Base-by-base conservation (phyloP, 2,329 filamentous ascomycete species). In the Epichloe coenophiala region DNA sequence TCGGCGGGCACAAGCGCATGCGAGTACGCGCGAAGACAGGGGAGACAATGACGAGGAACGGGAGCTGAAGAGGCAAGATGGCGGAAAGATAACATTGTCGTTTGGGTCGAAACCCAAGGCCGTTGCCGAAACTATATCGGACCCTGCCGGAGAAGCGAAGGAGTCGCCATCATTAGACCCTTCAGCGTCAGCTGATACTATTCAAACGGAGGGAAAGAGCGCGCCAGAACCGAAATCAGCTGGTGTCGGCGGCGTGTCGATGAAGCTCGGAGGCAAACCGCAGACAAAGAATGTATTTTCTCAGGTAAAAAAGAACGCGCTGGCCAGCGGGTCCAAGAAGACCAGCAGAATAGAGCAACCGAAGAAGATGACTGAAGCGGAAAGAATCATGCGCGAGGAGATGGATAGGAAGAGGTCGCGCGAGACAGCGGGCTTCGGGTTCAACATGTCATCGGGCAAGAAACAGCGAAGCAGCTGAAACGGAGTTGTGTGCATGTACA, bases 311-410 rank as follows among this genome's bases (percentile, higher is more conserved):
- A 90, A 88, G 70, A 91, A 90, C 56, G 81, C 83, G 0, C 69
- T 88, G 2, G 63, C 66, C 0, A 68, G 70, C 0, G 75, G 77
- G 1, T 70, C 75, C 3, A 88, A 88, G 66, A 88, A 87, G 63
- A 55, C 65, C 1, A 59, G 69, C 35, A 75, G 72, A 11, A 68
- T 78, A 3, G 80, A 80, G 54, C 76, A 77, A 49, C 82, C 81
- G 2, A 88, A 86, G 73, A 93, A 86, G 60, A 91, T 95, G 78
- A 91, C 86, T 60, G 88, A 94, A 62, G 84, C 83, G 3, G 88
- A 91, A 67, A 77, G 84, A 49, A 94, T 93, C 60, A 95, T 95
- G 89, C 87, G 84, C 65, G 84, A 86, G 59, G 86, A 90, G 61
- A 75, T 88, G 66, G 84, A 88, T 58, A 74, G 76, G 56, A 89